Evolutionary conservation across 768 basidiomycete genomes (phyloP), one percentile per base, ranked within the genome.

Genomic region (Suillus ampliporus): DNA sequence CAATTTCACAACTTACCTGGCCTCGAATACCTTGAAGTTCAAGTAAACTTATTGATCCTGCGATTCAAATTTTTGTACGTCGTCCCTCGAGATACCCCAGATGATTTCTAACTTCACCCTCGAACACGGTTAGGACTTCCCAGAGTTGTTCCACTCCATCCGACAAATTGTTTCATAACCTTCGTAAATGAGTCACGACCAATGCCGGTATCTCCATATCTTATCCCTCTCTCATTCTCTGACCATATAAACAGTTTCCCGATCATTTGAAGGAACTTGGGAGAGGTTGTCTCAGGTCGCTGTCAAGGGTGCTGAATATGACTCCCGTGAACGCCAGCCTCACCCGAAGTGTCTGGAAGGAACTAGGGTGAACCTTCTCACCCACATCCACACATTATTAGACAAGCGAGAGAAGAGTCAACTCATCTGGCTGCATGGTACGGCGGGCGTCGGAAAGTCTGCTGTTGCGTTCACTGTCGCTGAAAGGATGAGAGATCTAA

Each of bases 401-500:
- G 11, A 51, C 19, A 51, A 34, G 19, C 19, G 5, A 31, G 31
- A 51, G 10, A 51, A 51, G 19, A 51, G 31, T 13, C 11, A 5
- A 6, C 10, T 51, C 9, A 51, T 51, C 2, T 51, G 50, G 50
- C 19, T 51, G 5, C 31, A 51, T 6, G 50, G 28, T 10, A 51
- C 31, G 6, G 50, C 31, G 2, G 50, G 50, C 10, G 31, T 51
- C 19, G 50, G 50, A 51, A 51, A 51, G 50, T 51, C 50, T 31
- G 50, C 50, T 7, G 50, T 51, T n/a, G 50, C 31, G 31, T 51
- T 51, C 50, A 51, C 50, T 1, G 50, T 34, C 7, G 50, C 50
- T 51, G 50, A 51, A 51, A 51, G 10, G 50, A 51, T 51, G 50
- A 31, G 11, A 51, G 50, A 10, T n/a, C 11, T n/a, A 28, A 51